Base-by-base conservation (phyloP, 2,329 filamentous ascomycete genomes). In the Hymenoscyphus fructigenus region DNA sequence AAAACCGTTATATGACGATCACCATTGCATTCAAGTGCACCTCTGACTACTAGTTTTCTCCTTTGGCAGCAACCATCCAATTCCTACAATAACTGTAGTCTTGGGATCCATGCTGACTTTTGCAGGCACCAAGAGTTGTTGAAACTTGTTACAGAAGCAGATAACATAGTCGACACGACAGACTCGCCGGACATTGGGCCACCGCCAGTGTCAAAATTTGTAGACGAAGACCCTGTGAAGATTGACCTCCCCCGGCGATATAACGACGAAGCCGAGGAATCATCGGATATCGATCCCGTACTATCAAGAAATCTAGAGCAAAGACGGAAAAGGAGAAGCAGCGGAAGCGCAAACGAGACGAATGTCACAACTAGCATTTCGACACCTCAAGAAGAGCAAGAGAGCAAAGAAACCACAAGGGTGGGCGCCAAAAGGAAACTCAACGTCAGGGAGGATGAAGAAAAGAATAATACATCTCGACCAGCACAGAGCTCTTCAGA, bases 1-100 rank as follows among this genome's bases (percentile, higher is more conserved):
- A 94, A 91, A 93, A 90, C 91, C 90, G 89, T 87, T 81, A 82
- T 78, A 85, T 90, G 91, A 92, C 85, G 91, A 91, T 83, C 81
- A 79, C 85, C 85, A 89, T 88, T 83, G 88, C 85, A 85, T 84
- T 84, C 75, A 83, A 83, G 85, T 89, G 90, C 89, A 91, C 79
- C 84, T 91, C 91, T 93, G 90, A 92, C 68, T 69, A 75, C 60
- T 68, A 50, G n/a, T 50, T 50, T 50, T 23, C 20, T 23, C 9
- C 7, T 50, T 23, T 50, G 44, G 44, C 44, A 26, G 3, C 20
- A 23, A 50, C 10, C 44, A 5, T 1, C n/a, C 10, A 23, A 7
- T 7, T 50, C n/a, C 20, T 23, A 50, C 34, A 36, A 36, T 14
- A 4, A 36, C 3, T 14, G 10, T 23, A 6, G n/a, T 23, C 2